phyloP scores from a whole-genome alignment of 208 protist species.

The Acanthamoeba triangularis region DNA sequence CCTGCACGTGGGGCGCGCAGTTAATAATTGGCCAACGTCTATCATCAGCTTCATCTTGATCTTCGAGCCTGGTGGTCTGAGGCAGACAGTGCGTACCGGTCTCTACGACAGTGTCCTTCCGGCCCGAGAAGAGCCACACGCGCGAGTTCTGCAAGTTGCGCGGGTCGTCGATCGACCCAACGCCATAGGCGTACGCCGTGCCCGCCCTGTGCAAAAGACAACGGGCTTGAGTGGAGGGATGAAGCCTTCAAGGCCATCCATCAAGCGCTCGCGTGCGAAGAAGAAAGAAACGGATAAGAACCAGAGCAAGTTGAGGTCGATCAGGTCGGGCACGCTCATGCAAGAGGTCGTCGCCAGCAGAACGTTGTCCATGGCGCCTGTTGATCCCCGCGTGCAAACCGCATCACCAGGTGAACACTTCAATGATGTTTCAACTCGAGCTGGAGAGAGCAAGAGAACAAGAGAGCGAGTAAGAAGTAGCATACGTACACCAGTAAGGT shows the following conservation, averaged over 20 bases:
- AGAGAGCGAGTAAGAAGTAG: no score
- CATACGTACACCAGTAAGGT: conserved; percentile 64
- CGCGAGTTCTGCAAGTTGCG: neutral
- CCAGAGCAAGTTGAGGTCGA: conserved; percentile 58
- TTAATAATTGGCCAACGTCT: no score
- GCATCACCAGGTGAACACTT: neutral
- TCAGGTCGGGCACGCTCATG: conserved; percentile 30
- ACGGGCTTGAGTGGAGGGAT: neutral
- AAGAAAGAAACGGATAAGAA: neutral
- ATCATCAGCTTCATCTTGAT: neutral
- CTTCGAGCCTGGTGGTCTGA: neutral
- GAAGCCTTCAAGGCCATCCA: neutral
- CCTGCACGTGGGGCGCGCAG: no score
- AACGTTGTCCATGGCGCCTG: conserved; percentile 56
- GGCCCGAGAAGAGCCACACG: conserved; percentile 46
- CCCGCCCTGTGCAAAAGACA: conserved; percentile 33
- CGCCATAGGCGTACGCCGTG: conserved; percentile 10
- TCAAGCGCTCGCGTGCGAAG: neutral
- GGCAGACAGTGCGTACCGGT: neutral
- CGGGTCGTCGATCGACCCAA: conserved; percentile 12
- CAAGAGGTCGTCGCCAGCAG: neutral
- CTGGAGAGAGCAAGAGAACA: no score
- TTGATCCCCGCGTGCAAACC: neutral
- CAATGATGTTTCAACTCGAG: neutral
- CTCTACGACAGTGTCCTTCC: conserved; percentile 17